Conservation (phyloP, 2,329 filamentous ascomycete genomes). For the Curvularia sp. region DNA sequence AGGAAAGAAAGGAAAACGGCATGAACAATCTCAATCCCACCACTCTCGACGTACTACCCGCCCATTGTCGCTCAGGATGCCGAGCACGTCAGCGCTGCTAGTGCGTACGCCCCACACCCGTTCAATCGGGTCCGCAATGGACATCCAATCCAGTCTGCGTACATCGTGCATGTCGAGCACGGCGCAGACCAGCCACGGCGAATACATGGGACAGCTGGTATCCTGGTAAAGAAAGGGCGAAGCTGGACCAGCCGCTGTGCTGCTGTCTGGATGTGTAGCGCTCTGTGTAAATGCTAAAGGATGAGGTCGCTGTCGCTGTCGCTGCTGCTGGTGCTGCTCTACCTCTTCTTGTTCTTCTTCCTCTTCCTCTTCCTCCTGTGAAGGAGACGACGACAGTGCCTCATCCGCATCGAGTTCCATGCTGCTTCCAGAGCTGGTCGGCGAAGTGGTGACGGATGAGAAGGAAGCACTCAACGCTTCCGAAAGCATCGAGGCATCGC, state of each 20-base stretch:
- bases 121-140: conserved; percentile 46
- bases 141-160: conserved; percentile 46
- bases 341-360: background rate
- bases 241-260: conserved; percentile 14
- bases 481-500: conserved; percentile 41
- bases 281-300: conserved; percentile 23
- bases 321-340: background rate
- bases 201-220: conserved; percentile 35
- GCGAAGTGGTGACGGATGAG: conserved; percentile 35
- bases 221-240: conserved; percentile 43
- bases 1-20: background rate
- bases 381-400: conserved; percentile 4
- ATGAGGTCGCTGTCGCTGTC: conserved; percentile 21
- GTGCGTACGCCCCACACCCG: conserved; percentile 45
- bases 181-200: conserved; percentile 47
- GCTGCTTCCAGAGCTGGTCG: conserved; percentile 27
- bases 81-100: conserved; percentile 45
- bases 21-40: conserved; percentile 41
- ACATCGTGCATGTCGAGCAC: conserved; percentile 49
- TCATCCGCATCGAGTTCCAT: conserved; percentile 17
- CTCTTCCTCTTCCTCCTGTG: background rate
- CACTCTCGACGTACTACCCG: conserved; percentile 40
- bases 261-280: conserved; percentile 3
- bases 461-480: conserved; percentile 29
- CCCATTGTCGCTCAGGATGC: conserved; percentile 47